These are phyloP conservation scores for Aspergillus sp. DNA, from an alignment of 2,329 filamentous ascomycete species.

Conservation along the genomic window DNA sequence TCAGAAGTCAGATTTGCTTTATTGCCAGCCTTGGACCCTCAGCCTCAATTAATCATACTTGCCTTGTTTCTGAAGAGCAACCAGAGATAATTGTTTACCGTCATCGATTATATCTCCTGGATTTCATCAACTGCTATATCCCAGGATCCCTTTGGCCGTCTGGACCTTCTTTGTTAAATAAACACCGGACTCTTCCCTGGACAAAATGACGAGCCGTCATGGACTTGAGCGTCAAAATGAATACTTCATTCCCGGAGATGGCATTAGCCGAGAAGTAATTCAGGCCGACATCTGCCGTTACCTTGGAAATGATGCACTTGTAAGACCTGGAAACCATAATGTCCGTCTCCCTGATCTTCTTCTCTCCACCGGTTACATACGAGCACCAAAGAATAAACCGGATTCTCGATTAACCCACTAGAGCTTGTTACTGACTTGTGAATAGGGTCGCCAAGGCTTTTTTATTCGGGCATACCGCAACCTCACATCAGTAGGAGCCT, in stretches of 20 bases:
- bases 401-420: neutral
- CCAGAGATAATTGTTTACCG: slow-evolving; percentile 17
- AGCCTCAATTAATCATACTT: slow-evolving; percentile 29
- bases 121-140: slow-evolving; percentile 24
- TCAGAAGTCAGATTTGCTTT: slow-evolving; percentile 27
- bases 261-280: slow-evolving; percentile 83
- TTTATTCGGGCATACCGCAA: slow-evolving; percentile 80
- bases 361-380: slow-evolving; percentile 6
- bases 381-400: slow-evolving; percentile 3
- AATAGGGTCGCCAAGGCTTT: slow-evolving; percentile 70
- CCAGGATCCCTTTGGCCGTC: slow-evolving; percentile 32
- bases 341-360: slow-evolving; percentile 53
- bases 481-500: slow-evolving; percentile 69
- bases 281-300: slow-evolving; percentile 84
- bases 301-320: slow-evolving; percentile 79
- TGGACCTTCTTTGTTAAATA: slow-evolving; percentile 32
- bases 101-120: slow-evolving; percentile 25
- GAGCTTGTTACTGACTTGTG: slow-evolving; percentile 35
- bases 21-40: slow-evolving; percentile 29
- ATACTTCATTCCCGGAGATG: slow-evolving; percentile 79
- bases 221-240: slow-evolving; percentile 63
- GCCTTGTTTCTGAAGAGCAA: slow-evolving; percentile 29
- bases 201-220: slow-evolving; percentile 46
- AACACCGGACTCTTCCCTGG: slow-evolving; percentile 32
- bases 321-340: slow-evolving; percentile 75